These are phyloP conservation scores for Boletus subcaerulescens DNA, from an alignment of 768 basidiomycete species.

Conservation along the genomic window DNA sequence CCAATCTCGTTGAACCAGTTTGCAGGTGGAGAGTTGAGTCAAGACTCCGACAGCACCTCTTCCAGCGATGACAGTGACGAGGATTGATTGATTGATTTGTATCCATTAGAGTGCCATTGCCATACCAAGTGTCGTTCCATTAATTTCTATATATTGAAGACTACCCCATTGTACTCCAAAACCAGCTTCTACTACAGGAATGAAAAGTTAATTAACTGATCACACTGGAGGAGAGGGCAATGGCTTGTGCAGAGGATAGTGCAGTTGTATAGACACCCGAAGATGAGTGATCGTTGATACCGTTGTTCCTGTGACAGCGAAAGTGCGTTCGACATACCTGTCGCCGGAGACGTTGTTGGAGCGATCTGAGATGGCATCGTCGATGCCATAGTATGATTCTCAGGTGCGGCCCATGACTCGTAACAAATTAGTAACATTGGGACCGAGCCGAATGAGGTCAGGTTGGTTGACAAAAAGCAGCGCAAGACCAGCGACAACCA, in stretches of 20 bases:
- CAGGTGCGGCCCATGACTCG: too few relatives aligned
- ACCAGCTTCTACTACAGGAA: not conserved
- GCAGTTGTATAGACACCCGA: conserved; percentile 14
- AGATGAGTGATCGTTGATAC: conserved; percentile 11
- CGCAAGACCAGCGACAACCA: conserved; percentile 44
- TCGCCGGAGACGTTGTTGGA: not conserved
- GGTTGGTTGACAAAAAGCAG: conserved; percentile 59
- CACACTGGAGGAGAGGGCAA: conserved; percentile 35
- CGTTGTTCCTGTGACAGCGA: conserved; percentile 4
- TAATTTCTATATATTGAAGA: conserved; percentile 5
- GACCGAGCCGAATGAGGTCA: conserved; percentile 25
- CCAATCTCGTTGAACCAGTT: conserved; percentile 53
- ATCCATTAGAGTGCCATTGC: not conserved
- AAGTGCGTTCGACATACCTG: not conserved
- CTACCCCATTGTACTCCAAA: conserved; percentile 1
- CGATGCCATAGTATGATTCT: conserved; percentile 1
- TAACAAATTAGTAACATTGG: too few relatives aligned
- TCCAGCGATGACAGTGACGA: conserved; percentile 57
- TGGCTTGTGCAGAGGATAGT: conserved; percentile 25
- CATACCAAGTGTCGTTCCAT: conserved; percentile 4
- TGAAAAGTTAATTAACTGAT: not conserved
- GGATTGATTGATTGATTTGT: conserved; percentile 37
- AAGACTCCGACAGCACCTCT: conserved; percentile 48
- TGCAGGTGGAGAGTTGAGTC: conserved; percentile 40
- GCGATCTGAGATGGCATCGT: not conserved